These are phyloP conservation scores for Mrakia gelida DNA, from an alignment of 768 basidiomycete species.

Conservation along the genomic window DNA sequence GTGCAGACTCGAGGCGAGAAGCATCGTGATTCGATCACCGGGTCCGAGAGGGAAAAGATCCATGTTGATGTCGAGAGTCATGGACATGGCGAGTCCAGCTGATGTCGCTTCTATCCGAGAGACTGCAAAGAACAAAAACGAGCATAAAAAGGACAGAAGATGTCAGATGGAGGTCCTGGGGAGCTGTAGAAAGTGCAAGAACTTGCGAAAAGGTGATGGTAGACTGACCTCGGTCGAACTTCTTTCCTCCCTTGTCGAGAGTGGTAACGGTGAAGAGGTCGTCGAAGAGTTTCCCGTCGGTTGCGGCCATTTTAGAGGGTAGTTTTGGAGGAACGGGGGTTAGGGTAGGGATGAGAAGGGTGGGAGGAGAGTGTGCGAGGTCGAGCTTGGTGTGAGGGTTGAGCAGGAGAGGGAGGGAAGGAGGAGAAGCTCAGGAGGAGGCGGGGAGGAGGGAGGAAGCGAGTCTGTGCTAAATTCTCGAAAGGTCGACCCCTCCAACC, in stretches of 20 bases:
- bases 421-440: background rate
- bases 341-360: background rate
- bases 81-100: conserved; percentile 84
- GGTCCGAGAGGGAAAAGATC: conserved; percentile 74
- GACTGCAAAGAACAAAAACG: conserved; percentile 52
- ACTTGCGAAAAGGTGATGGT: background rate
- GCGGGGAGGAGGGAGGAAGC: too few species aligned
- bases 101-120: conserved; percentile 86
- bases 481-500: too few species aligned
- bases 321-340: background rate
- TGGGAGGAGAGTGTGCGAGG: background rate
- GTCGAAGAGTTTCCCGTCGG: conserved; percentile 61
- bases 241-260: conserved; percentile 71
- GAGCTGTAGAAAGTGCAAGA: background rate
- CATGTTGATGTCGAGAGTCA: conserved; percentile 88
- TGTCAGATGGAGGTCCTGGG: background rate
- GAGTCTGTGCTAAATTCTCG: too few species aligned
- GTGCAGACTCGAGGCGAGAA: conserved; percentile 56
- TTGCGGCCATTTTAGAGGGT: conserved; percentile 15
- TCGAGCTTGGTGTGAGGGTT: background rate
- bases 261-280: conserved; percentile 78
- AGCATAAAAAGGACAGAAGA: background rate
- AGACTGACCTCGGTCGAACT: conserved; percentile 84
- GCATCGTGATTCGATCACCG: conserved; percentile 73
- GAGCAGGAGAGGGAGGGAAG: background rate